These are phyloP conservation scores for Cyberlindnera euphorbiae DNA, from an alignment of 805 yeast genomes.

Conservation along the genomic window DNA sequence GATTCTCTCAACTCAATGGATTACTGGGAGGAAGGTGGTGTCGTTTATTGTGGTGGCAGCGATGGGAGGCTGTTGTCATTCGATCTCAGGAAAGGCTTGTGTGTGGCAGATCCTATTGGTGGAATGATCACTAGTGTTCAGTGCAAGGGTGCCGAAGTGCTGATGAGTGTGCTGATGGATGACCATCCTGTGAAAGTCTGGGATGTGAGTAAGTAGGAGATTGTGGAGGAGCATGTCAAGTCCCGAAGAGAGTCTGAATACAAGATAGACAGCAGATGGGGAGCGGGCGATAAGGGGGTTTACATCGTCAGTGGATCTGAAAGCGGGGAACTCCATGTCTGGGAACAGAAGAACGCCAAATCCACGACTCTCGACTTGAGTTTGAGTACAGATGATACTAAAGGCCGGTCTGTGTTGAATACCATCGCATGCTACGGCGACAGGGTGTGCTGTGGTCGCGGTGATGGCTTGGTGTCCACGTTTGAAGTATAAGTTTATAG, in stretches of 20 bases:
- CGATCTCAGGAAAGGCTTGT: constrained; percentile 19
- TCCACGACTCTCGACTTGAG: neutral
- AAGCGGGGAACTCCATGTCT: constrained; percentile 8
- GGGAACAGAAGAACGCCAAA: neutral
- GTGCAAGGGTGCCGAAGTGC: neutral
- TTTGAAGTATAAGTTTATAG: neutral
- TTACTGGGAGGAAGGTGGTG: constrained; percentile 1
- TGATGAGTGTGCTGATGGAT: constrained; percentile 7
- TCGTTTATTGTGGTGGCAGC: constrained; percentile 18
- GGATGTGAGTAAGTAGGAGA: constrained; percentile 1
- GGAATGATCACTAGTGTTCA: constrained; percentile 5
- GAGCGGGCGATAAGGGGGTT: neutral
- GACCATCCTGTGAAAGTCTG: constrained; percentile 5
- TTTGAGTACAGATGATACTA: neutral
- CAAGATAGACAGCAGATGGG: constrained; percentile 9
- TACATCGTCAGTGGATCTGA: constrained; percentile 11
- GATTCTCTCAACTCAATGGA: constrained; percentile 25
- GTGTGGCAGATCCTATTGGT: constrained; percentile 1
- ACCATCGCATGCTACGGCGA: neutral
- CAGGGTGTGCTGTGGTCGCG: constrained; percentile 4
- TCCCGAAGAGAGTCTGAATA: constrained; percentile 6
- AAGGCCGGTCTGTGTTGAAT: neutral
- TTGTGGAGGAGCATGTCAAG: neutral
- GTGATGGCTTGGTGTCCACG: constrained; percentile 1
- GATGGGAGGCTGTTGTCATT: constrained; percentile 21